phyloP scores from a whole-genome alignment of 75 land plant species.

The Gnetum montanum region DNA sequence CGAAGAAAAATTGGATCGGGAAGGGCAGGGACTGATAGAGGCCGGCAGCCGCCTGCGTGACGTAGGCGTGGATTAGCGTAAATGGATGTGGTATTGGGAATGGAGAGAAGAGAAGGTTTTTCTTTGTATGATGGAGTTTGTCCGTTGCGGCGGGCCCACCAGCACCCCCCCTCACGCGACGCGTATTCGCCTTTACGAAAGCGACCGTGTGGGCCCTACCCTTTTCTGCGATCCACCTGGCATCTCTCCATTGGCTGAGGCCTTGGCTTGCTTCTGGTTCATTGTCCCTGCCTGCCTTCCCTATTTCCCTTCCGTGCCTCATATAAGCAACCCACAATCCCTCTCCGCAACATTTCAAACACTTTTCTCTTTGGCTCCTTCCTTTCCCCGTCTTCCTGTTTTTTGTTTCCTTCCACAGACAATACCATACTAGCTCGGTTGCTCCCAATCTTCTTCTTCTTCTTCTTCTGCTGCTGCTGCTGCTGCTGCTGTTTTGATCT shows the following conservation, averaged over 20 bases:
- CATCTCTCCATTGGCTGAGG: neutral
- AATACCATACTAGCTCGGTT: neutral
- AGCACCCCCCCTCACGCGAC: slow-evolving; percentile 6
- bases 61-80: too few species aligned
- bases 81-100: too few species aligned
- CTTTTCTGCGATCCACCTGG: slow-evolving; percentile 6
- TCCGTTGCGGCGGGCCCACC: slow-evolving; percentile 9
- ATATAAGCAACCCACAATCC: slow-evolving; percentile 1
- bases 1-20: too few species aligned
- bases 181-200: slow-evolving; percentile 10
- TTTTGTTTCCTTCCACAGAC: neutral
- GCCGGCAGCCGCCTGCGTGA: too few species aligned
- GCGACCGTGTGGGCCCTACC: slow-evolving; percentile 5
- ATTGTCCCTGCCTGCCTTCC: too few species aligned
- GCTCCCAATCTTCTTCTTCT: neutral
- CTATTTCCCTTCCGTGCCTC: neutral
- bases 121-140: slow-evolving; percentile 1
- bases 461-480: neutral
- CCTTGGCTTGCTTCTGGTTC: neutral
- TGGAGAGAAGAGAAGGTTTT: neutral
- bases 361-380: neutral
- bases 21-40: too few species aligned
- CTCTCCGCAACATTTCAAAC: slow-evolving; percentile 8
- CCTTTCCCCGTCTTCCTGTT: neutral
- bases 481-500: too few species aligned